A percentile compares a stretch with the other conserved stretches of the same genome.
phyloP scores from a whole-genome alignment of 495 filamentous ascomycete species.

The Achaetomiella virescens region DNA sequence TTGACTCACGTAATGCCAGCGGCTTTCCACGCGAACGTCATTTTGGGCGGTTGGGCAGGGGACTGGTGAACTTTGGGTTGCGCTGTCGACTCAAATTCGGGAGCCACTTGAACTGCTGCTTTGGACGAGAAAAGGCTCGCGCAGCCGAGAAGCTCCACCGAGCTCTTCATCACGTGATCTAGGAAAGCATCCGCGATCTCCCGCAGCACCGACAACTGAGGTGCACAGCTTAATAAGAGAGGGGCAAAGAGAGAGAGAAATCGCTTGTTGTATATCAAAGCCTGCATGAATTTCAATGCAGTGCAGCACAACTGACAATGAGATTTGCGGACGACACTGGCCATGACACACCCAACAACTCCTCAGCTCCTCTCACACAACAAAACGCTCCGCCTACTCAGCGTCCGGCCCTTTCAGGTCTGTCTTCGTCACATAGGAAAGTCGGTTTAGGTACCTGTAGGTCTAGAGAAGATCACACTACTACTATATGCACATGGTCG shows the following conservation, averaged over 20 bases:
- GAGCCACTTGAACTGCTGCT: neutral
- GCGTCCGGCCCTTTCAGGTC: neutral
- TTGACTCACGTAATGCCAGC: conserved; percentile 84
- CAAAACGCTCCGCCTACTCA: too few relatives aligned
- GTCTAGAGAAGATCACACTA: conserved; percentile 27
- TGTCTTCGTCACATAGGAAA: conserved; percentile 16
- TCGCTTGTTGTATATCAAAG: too few relatives aligned
- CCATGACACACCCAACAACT: too few relatives aligned
- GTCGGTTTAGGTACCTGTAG: conserved; percentile 11
- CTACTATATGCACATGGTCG: conserved; percentile 45
- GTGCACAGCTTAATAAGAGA: too few relatives aligned
- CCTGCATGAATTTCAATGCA: too few relatives aligned
- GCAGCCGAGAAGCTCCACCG: conserved; percentile 30
- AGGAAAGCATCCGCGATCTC: too few relatives aligned
- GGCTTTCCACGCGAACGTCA: conserved; percentile 98
- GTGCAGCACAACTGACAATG: too few relatives aligned
- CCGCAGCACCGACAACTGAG: too few relatives aligned
- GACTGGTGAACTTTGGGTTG: conserved; percentile 18
- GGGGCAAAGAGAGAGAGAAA: too few relatives aligned
- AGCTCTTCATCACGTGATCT: conserved; percentile 28
- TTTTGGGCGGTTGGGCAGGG: conserved; percentile 53
- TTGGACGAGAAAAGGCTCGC: conserved; percentile 25
- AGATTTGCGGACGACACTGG: too few relatives aligned
- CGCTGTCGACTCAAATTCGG: conserved; percentile 4
- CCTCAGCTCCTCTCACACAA: too few relatives aligned